Conservation (phyloP, 305 asterid genomes). For the Striga hermonthica region DNA sequence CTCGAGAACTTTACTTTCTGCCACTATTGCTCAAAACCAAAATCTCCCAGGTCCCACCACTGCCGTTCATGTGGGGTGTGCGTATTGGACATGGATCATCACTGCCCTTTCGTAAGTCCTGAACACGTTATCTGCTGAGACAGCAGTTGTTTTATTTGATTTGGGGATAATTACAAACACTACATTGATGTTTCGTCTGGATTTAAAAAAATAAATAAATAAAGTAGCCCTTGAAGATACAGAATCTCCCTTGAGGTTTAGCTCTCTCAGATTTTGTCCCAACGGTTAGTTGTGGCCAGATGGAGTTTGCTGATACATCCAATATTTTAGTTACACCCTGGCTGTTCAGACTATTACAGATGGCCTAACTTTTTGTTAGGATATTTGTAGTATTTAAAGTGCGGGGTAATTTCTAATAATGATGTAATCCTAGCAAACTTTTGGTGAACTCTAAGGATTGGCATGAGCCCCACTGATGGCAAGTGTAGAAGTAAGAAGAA, state of each 20-base stretch:
- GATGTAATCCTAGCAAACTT: not conserved
- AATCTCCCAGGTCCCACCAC: slow-evolving; percentile 84
- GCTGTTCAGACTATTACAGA: not conserved
- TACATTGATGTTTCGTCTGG: too few species aligned
- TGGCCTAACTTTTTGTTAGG: not conserved
- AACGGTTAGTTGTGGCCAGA: not conserved
- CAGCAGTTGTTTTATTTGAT: not conserved
- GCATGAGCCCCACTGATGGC: not conserved
- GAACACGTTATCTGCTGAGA: slow-evolving; percentile 16
- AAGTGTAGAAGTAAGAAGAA: not conserved
- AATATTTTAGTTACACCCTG: not conserved
- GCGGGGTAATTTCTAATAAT: not conserved
- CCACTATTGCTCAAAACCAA: slow-evolving; percentile 75
- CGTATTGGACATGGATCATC: slow-evolving; percentile 93
- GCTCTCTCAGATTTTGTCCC: too few species aligned
- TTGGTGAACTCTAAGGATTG: not conserved
- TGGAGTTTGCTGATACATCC: not conserved
- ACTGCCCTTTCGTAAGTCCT: slow-evolving; percentile 92
- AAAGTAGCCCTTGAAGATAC: too few species aligned
- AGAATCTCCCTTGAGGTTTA: too few species aligned
- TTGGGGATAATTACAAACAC: not conserved
- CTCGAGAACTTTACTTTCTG: slow-evolving; percentile 79
- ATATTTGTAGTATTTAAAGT: not conserved
- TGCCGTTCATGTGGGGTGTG: slow-evolving; percentile 92
- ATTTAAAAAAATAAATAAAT: too few species aligned